Conservation (phyloP, 805 yeast genomes). For the Scheffersomyces stipitis region DNA sequence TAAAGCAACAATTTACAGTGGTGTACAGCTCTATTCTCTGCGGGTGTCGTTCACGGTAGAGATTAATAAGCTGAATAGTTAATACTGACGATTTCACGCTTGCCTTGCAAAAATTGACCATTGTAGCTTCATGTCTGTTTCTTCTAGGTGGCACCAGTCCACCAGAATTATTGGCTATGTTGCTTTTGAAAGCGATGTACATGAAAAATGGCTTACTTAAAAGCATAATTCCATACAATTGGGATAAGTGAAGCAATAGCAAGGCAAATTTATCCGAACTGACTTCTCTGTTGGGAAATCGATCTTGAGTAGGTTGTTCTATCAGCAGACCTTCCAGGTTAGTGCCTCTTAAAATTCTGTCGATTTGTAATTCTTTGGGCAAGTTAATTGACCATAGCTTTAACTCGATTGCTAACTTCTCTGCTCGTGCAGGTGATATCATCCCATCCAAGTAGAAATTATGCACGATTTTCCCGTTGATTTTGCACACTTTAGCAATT, state of each 20-base stretch:
- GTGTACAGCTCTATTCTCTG: slow-evolving; percentile 38
- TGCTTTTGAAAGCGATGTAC: slow-evolving; percentile 18
- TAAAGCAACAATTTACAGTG: slow-evolving; percentile 30
- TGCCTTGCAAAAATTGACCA: slow-evolving; percentile 30
- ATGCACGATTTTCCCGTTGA: slow-evolving; percentile 30
- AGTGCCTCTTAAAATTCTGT: slow-evolving; percentile 56
- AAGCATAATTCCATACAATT: slow-evolving; percentile 36
- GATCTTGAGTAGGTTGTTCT: slow-evolving; percentile 47
- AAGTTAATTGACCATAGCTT: slow-evolving; percentile 33
- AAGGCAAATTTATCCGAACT: slow-evolving; percentile 18
- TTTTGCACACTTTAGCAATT: slow-evolving; percentile 23
- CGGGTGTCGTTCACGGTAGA: slow-evolving; percentile 22
- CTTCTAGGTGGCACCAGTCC: slow-evolving; percentile 10
- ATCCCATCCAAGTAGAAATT: slow-evolving; percentile 31
- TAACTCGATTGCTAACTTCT: slow-evolving; percentile 33
- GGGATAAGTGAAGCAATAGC: slow-evolving; percentile 33
- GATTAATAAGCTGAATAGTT: slow-evolving; percentile 31
- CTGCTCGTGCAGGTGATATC: slow-evolving; percentile 29
- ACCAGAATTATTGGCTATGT: slow-evolving; percentile 1
- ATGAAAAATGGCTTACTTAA: slow-evolving; percentile 45
- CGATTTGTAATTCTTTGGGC: slow-evolving; percentile 27
- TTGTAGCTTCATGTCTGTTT: slow-evolving; percentile 10
- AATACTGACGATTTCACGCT: slow-evolving; percentile 37
- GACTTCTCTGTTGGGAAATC: slow-evolving; percentile 8
- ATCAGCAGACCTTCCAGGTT: slow-evolving; percentile 73